Evolutionary conservation across 352 stramenopile genomes (phyloP), one percentile per base, ranked within the genome.

Genomic region (Phytophthora ohioensis): DNA sequence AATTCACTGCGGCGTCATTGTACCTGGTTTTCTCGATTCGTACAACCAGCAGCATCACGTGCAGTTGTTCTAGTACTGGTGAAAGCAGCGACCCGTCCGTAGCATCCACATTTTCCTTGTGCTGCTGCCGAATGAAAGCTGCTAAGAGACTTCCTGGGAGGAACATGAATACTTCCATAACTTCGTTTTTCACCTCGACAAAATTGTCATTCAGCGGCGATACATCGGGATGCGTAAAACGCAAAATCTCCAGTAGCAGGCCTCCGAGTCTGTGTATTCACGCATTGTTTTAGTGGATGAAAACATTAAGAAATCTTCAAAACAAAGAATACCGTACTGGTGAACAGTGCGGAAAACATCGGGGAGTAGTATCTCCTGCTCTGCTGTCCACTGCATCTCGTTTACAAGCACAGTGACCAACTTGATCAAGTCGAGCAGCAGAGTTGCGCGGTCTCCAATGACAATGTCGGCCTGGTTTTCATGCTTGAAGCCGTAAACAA

Each of bases 11-110:
- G 21, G 42, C 42, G 9, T 46, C 51, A 15, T 17, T 49, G 6
- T 63, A 87, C 81, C 84, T 74, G 3, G 67, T 87, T 67, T 91
- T 90, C 54, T 93, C 85, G 21, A 92, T 71, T 2, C 82, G 84
- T 5, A 88, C 73, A 42, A 73, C 56, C 12, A 91, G 45, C 8
- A 93, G 58, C 82, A 91, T 88, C 12, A 61, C 48, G 32, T 87
- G 73, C 1, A 93, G 67, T 65, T 92, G 80, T 17, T 72, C 36
- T 2, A 93, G 42, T 9, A 93, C 63, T 9, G 72, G 65, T 30
- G 13, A 81, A 30, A 75, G 52, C 12, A 53, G 52, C 17, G 67
- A 53, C 39, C 31, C 5, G 7, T 52, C 41, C 6, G 57, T 54
- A 12, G 31, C 5, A 41, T 13, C 35, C 32, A 9, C 56, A 17